Base-by-base conservation (phyloP, 345 rosid genomes). In the Citropsis articulata region DNA sequence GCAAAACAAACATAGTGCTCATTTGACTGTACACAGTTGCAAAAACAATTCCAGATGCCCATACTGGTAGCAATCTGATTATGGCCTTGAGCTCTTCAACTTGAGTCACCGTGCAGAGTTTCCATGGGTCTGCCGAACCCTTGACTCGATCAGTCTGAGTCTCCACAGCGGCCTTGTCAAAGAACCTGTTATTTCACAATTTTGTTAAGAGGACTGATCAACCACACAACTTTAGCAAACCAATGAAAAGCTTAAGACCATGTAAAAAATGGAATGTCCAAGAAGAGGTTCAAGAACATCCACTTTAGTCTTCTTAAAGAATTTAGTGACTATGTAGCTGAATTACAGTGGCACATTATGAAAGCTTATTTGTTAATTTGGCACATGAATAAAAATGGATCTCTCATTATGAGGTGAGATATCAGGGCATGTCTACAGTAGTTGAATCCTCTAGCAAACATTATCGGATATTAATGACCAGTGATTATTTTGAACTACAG, bases 131-230 rank as follows among this genome's bases (percentile, higher is more conserved):
- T 72, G 79, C 53, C 16, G 77, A 77, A 36, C 84, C 92, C 77
- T 92, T 90, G 71, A 75, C 45, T 10, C 77, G 77, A 40, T 94
- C 98, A 1, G 75, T 74, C 75, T 80, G 79, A 27, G 83, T 88
- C 83, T 89, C 92, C 66, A 92, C 97, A 1, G 99, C 97, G 22
- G 99, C 98, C 91, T 89, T 95, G 81, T 95, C 99, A 56, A 93
- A 91, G 84, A 92, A 94, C 81, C 97, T 94, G 83, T 62, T 38
- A 77, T 53, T 78, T 28, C 21, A 65, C 30, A 22, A 64, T 27
- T 65, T 66, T 3, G 10, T 28, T 78, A 56, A 69, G 55, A n/a
- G 40, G 45, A 19, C 4, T 18, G 57, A 45, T 70, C 9, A 5
- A 35, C 38, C 28, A 69, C 18, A 45, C 55, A 70, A 73, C 22